A percentile compares a stretch with the other conserved stretches of the same genome.
phyloP scores from a whole-genome alignment of 163 green algal genomes.

The Chlorella variabilis region DNA sequence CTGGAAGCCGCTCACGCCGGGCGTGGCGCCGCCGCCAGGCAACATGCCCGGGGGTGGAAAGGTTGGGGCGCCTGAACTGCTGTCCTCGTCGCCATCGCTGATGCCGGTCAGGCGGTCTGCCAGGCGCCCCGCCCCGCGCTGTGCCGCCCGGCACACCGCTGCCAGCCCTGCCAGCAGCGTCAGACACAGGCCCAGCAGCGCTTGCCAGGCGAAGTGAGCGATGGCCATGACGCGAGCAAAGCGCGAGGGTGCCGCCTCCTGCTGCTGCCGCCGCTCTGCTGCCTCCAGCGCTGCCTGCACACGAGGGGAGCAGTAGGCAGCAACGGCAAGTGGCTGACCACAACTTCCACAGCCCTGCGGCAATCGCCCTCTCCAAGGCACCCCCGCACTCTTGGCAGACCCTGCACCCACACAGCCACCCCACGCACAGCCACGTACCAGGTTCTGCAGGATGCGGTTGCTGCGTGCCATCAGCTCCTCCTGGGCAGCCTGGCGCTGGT shows the following conservation, averaged over 20 bases:
- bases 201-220: not conserved
- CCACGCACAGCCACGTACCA: not conserved
- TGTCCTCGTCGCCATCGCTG: too few relatives aligned
- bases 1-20: too few relatives aligned
- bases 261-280: not conserved
- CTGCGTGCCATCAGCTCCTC: not conserved
- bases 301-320: not conserved
- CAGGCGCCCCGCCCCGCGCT: not conserved
- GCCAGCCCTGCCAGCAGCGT: not conserved
- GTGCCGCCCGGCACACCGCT: not conserved
- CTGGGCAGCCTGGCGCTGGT: not conserved
- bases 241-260: not conserved
- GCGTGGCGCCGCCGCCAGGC: too few relatives aligned
- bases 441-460: slow-evolving; percentile 12
- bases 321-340: not conserved
- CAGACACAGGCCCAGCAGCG: not conserved
- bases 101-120: not conserved
- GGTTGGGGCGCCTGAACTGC: too few relatives aligned
- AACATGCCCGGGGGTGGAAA: too few relatives aligned
- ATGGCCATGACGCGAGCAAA: not conserved
- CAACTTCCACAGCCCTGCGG: not conserved
- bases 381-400: not conserved
- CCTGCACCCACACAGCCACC: not conserved
- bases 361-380: not conserved
- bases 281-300: not conserved